Conservation (phyloP, 371 early-diverging fungal species). For the Syncephalastrum contaminatum region DNA sequence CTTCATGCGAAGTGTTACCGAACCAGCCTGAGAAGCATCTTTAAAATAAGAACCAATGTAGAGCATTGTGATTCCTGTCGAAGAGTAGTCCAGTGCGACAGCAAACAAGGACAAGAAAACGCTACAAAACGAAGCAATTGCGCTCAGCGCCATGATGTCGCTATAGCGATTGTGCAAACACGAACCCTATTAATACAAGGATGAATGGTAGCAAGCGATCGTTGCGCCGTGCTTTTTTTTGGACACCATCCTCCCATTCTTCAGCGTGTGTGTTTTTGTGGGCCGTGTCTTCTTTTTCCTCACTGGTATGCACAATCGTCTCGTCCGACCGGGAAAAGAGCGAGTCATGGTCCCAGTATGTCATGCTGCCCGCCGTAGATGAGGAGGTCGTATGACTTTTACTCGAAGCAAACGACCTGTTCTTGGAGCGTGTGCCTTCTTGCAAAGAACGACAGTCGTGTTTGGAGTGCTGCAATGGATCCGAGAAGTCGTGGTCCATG, state of each 20-base stretch:
- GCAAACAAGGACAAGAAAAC: background rate
- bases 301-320: background rate
- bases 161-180: background rate
- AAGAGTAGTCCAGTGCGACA: background rate
- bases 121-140: background rate
- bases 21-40: conserved; percentile 1
- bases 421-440: no score
- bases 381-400: no score
- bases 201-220: background rate
- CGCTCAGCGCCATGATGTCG: no score
- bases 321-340: no score
- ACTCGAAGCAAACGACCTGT: no score
- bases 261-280: background rate
- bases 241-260: background rate
- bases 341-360: no score
- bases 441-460: no score
- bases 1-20: background rate
- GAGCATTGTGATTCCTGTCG: background rate
- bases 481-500: no score
- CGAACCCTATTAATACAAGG: background rate
- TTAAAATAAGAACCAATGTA: conserved; percentile 2
- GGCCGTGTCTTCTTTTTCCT: background rate
- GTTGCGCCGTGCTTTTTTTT: background rate
- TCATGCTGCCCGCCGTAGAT: no score
- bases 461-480: no score